Evolutionary conservation across 805 yeast genomes (phyloP).

Genomic region (Candida sphagnicola): DNA sequence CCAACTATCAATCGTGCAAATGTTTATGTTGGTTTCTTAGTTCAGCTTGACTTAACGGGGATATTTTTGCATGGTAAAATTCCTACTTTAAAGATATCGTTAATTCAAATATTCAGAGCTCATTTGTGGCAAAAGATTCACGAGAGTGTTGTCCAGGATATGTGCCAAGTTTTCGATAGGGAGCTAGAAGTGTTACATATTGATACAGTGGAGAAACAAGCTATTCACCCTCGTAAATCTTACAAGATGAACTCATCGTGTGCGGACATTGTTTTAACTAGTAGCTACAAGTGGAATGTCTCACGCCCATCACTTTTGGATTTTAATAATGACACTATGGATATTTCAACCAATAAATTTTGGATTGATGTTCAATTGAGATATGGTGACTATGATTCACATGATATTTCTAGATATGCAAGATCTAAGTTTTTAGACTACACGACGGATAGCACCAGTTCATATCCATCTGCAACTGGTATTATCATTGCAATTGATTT

Average conservation of each 20-base stretch:
- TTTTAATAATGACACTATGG: slow-evolving; percentile 63
- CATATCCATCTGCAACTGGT: slow-evolving; percentile 93
- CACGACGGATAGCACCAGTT: slow-evolving; percentile 78
- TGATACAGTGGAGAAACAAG: slow-evolving; percentile 82
- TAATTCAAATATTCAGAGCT: slow-evolving; percentile 94
- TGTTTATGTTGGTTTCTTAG: slow-evolving; percentile 95
- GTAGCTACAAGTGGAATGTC: slow-evolving; percentile 79
- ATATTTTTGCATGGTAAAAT: slow-evolving; percentile 96
- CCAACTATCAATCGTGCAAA: slow-evolving; percentile 98
- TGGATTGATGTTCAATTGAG: slow-evolving; percentile 96
- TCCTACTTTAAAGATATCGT: slow-evolving; percentile 92
- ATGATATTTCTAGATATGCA: slow-evolving; percentile 90
- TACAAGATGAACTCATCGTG: slow-evolving; percentile 95
- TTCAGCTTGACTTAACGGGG: slow-evolving; percentile 94
- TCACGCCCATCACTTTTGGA: slow-evolving; percentile 76
- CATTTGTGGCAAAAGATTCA: slow-evolving; percentile 99
- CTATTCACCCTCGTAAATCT: slow-evolving; percentile 95
- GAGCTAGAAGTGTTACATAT: slow-evolving; percentile 81
- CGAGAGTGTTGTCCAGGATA: slow-evolving; percentile 88
- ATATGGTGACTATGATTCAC: slow-evolving; percentile 97
- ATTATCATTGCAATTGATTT: slow-evolving; percentile 85
- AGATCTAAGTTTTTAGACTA: slow-evolving; percentile 91
- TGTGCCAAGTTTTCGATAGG: slow-evolving; percentile 87
- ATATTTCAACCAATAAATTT: slow-evolving; percentile 63
- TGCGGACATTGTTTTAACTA: slow-evolving; percentile 80